Evolutionary conservation across 352 stramenopile genomes (phyloP).

Genomic region (Globisporangium perplexum): DNA sequence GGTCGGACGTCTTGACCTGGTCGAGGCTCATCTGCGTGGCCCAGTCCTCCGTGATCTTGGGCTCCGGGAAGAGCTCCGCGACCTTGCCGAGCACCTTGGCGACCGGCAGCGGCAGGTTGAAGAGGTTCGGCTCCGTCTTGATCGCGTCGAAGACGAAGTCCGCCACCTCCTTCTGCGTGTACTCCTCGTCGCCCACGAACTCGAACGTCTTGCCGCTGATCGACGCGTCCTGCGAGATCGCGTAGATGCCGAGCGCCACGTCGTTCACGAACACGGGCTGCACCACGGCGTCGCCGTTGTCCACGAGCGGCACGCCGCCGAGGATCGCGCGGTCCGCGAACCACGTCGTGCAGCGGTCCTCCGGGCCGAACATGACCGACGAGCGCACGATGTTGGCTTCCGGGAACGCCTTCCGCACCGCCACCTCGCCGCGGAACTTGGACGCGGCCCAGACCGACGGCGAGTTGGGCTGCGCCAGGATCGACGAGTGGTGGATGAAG

Average conservation of each 20-base stretch:
- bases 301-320: slow-evolving; percentile 87
- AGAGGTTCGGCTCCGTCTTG: slow-evolving; percentile 61
- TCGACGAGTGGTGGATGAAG: slow-evolving; percentile 79
- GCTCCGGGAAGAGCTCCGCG: slow-evolving; percentile 78
- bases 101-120: slow-evolving; percentile 78
- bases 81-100: slow-evolving; percentile 77
- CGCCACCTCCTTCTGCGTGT: slow-evolving; percentile 95
- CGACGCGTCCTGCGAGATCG: slow-evolving; percentile 66
- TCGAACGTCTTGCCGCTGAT: slow-evolving; percentile 94
- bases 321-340: slow-evolving; percentile 68
- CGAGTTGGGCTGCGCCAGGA: slow-evolving; percentile 80
- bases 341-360: slow-evolving; percentile 95
- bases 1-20: slow-evolving; percentile 77
- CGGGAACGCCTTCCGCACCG: slow-evolving; percentile 91
- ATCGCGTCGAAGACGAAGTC: slow-evolving; percentile 95
- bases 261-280: slow-evolving; percentile 91
- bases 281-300: slow-evolving; percentile 90
- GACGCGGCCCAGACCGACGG: slow-evolving; percentile 75
- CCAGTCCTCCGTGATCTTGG: slow-evolving; percentile 78
- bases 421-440: slow-evolving; percentile 83
- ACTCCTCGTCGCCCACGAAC: slow-evolving; percentile 95
- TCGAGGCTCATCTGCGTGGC: slow-evolving; percentile 70
- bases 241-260: slow-evolving; percentile 76
- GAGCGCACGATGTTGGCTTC: slow-evolving; percentile 95
- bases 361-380: slow-evolving; percentile 92